Conservation (phyloP, 139 green algal species). For the Auxenochlorella pyrenoidosa region DNA sequence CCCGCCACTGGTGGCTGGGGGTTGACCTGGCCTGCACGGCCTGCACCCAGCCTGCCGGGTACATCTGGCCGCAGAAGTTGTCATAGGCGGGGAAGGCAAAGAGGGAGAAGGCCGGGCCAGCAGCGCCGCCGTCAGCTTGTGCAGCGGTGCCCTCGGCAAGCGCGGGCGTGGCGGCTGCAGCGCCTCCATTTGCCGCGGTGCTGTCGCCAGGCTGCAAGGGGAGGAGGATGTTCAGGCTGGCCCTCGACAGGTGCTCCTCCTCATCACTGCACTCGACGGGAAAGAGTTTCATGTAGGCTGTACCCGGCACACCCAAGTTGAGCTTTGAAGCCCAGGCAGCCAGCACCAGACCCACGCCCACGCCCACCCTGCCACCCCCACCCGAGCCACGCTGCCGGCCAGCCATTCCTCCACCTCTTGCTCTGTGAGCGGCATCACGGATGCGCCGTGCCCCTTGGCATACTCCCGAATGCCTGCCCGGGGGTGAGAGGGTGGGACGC, state of each 20-base stretch:
- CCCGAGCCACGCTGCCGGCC: background rate
- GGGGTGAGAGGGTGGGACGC: background rate
- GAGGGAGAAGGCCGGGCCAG: slow-evolving; percentile 53
- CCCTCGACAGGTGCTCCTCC: no score
- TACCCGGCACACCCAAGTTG: no score
- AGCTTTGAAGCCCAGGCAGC: no score
- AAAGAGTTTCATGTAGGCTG: no score
- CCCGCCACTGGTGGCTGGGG: slow-evolving; percentile 48
- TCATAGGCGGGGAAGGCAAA: slow-evolving; percentile 81
- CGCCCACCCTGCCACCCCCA: no score
- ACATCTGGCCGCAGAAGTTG: slow-evolving; percentile 67
- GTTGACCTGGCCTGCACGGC: slow-evolving; percentile 61
- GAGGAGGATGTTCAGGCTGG: no score
- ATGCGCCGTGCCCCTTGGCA: slow-evolving; percentile 52
- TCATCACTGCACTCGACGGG: no score
- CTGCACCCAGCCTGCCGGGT: slow-evolving; percentile 63
- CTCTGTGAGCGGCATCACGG: slow-evolving; percentile 53
- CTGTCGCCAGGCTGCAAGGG: background rate
- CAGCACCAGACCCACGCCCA: no score
- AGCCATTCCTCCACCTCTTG: slow-evolving; percentile 56
- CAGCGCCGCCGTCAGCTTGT: background rate
- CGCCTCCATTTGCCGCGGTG: background rate
- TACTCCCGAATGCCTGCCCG: slow-evolving; percentile 65
- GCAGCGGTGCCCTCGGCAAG: background rate
- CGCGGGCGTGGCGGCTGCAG: background rate